Percentiles rank a stretch among this genome's conserved stretches.
These are phyloP conservation scores for Volvox africanus DNA, from an alignment of 139 green algal genomes.

Conservation along the genomic window DNA sequence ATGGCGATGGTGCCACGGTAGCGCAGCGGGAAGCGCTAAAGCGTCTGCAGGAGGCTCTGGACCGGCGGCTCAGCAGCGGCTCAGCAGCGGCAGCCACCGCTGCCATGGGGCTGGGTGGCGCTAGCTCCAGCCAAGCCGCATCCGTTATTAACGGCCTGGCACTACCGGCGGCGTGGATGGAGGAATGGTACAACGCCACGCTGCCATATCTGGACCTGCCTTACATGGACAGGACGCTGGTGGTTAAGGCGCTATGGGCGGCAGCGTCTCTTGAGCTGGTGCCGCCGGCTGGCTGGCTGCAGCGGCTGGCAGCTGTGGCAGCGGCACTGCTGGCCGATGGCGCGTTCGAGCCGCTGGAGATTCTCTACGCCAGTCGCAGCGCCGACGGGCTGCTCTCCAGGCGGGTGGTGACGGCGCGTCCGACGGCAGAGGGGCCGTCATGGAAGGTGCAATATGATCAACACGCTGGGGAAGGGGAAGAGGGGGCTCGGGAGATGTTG, in stretches of 20 bases:
- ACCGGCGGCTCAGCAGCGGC: conserved; percentile 8
- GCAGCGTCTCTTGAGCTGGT: neutral
- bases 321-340: neutral
- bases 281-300: conserved; percentile 15
- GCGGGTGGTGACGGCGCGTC: neutral
- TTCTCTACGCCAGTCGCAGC: conserved; percentile 28
- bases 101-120: neutral
- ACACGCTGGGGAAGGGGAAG: neutral
- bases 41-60: conserved; percentile 12
- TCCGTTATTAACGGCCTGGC: neutral
- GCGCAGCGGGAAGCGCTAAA: neutral
- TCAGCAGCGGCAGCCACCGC: neutral
- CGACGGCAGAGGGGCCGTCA: neutral
- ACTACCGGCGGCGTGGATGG: neutral
- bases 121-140: neutral
- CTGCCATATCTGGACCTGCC: neutral
- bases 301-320: neutral
- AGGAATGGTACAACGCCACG: conserved; percentile 22
- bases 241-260: conserved; percentile 43
- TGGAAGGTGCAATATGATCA: neutral
- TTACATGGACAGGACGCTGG: neutral
- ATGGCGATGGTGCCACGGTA: neutral
- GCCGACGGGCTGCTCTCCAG: conserved; percentile 3
- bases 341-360: conserved; percentile 12
- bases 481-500: neutral